Base-by-base conservation (phyloP, 2,329 filamentous ascomycete genomes). In the Penicillium griseofulvum region DNA sequence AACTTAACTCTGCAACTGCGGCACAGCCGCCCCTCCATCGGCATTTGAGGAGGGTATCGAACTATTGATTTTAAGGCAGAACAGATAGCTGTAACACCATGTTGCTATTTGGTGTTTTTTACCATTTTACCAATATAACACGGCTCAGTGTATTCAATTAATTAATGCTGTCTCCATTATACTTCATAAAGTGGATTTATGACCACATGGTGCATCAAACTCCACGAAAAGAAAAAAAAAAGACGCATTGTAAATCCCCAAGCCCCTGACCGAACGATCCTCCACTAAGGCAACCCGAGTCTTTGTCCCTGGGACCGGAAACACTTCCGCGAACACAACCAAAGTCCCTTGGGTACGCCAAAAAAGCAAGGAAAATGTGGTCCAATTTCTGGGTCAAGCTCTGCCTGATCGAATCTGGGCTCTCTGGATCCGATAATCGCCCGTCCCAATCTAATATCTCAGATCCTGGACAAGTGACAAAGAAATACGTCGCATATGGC, bases 281-380 rank as follows among this genome's bases (percentile, higher is more conserved):
- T 34, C 54, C 58, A 57, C 54, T 17, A 37, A 19, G 14, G 49
- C 34, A 57, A 55, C 54, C 59, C 52, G 46, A 54, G 46, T 52
- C 56, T 59, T 49, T 55, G 55, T 62, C 52, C 19, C 44, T 57
- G 55, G 62, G 38, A 46, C 46, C 38, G 54, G 52, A 53, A 57
- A 22, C 38, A 28, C 44, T 52, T 52, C 56, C 61, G 54, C 38
- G 10, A 28, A 31, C 19, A 50, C 41, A 47, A 47, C 24, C 24
- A 46, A 31, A 29, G 22, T 29, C 16, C 26, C 16, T 26, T 39
- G 29, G 37, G 24, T 31, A 48, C 29, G 3, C 44, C 19, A 43
- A 43, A 24, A 49, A 29, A 29, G 19, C 38, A 26, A 37, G 28
- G 16, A 24, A 24, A 42, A 16, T 33, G 17, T 33, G 31, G 10